Evolutionary conservation across 169 alveolate species (phyloP), one percentile per base, ranked within the genome.

Genomic region (Eimeria tenella): DNA sequence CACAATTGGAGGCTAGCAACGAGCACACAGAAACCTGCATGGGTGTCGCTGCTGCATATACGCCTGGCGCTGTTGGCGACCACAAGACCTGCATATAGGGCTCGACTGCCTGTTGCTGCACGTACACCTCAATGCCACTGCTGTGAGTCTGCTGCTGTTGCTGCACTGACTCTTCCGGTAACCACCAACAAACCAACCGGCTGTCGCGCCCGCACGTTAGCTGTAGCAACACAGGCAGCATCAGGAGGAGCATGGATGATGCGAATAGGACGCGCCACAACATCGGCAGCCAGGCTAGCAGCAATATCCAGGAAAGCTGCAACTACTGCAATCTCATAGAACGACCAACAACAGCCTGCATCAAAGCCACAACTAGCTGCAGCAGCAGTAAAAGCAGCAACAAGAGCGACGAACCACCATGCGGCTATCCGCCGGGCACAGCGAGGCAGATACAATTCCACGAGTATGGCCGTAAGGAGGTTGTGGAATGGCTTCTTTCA

Each of bases 171-270:
- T 62, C 90, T 13, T 65, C 93, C 17, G 86, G 87, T 2, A 92
- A 63, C 92, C 93, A 82, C 95, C 95, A 92, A 21, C 95, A 92
- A 63, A 92, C 95, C 21, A 84, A 49, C 2, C 95, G 95, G 77
- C 79, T 92, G 74, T 92, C 95, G 11, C 95, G 83, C 7, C 95
- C 95, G 68, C 93, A 70, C 23, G 95, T 92, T 31, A 92, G 82
- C 92, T 83, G 87, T 70, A 87, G 73, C 88, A 79, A 19, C 70
- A 79, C 73, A 79, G 53, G 42, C 56, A 81, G 90, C 90, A 52
- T 17, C 90, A 23, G 73, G n/a, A n/a, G 90, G 55, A 58, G 90
- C 83, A 73, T 5, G 13, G 15, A 9, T 62, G 23, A 52, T 31
- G 55, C 82, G 42, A 17, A 7, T n/a, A n/a, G 10, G 10, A 71